These are phyloP conservation scores for Lotus japonicus DNA, from an alignment of 306 rosid species.

Conservation along the genomic window DNA sequence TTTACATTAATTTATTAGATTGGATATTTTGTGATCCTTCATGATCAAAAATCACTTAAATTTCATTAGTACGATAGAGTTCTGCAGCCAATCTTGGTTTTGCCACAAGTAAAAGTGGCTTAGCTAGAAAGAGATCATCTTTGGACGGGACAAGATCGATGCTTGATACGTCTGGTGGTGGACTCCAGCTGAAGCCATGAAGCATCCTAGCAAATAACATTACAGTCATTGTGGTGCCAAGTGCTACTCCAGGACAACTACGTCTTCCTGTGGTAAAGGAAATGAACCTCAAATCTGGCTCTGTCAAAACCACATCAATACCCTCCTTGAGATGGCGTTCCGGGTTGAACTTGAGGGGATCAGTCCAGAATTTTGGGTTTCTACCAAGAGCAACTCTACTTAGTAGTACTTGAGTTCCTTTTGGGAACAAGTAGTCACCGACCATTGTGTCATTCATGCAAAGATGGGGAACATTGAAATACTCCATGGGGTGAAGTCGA, in stretches of 20 bases:
- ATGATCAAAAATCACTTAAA: no score
- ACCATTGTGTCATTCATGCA: constrained; percentile 8
- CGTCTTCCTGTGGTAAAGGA: constrained; percentile 13
- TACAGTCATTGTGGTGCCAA: background rate
- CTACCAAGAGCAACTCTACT: constrained; percentile 22
- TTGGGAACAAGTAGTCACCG: constrained; percentile 33
- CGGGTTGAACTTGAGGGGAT: constrained; percentile 23
- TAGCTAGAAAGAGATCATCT: no score
- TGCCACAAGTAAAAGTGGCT: no score
- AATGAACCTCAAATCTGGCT: constrained; percentile 15
- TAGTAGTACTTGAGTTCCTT: constrained; percentile 27
- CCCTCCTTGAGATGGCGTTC: constrained; percentile 9
- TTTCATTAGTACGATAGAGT: no score
- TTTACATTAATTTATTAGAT: no score
- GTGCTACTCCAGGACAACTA: background rate
- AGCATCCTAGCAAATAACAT: background rate
- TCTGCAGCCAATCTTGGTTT: no score
- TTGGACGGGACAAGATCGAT: no score
- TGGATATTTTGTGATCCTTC: no score
- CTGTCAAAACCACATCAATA: background rate
- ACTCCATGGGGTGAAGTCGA: constrained; percentile 32
- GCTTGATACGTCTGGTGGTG: no score
- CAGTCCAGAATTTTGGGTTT: constrained; percentile 22
- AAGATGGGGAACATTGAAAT: constrained; percentile 29
- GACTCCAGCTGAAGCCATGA: no score